Evolutionary conservation across 768 basidiomycete genomes (phyloP), one percentile per base, ranked within the genome.

Genomic region (Termitomyces sp.): DNA sequence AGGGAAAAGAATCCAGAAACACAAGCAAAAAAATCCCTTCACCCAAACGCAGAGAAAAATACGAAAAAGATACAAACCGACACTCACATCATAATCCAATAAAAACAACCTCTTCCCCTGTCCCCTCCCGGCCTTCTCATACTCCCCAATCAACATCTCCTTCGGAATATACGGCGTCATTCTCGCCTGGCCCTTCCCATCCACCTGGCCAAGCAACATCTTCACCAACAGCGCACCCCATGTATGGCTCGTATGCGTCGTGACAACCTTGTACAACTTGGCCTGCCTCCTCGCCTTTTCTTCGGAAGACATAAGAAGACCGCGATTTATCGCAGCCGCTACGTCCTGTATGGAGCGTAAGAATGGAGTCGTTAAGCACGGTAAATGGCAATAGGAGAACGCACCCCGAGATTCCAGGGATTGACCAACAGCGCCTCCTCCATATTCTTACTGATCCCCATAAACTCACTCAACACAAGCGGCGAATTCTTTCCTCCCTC

Each of bases 381-480:
- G 9, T 17, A 10, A 15, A 25, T 29, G 40, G 20, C 49, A 31
- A 20, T 14, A 37, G 59, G n/a, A 45, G 56, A 47, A 81, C 86
- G 47, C 62, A 92, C 93, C 59, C 88, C 91, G 20, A 98, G 85
- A 72, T 96, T 93, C 93, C 96, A 97, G 1, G 96, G 96, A 74
- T 99, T 98, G 60, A 97, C 91, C 63, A 92, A 85, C 20, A 97
- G 77, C 25, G 96, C 92, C 34, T 94, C 86, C 54, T 82, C 80
- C 92, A 98, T 95, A 63, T 92, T 88, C 68, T 91, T 88, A 57
- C 92, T 91, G 68, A 97, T 97, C 10, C 96, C 96, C 91, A 97
- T 97, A 70, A 98, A 98, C 76, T 99, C 96, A 69, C 92, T 94
- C 58, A 99, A 78, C 62, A 98, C 90, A 56, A 95, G 85, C 0